Percentiles rank a stretch among this genome's conserved stretches.
phyloP scores from a whole-genome alignment of 148 eudicot genomes.

The Polygonum aviculare region DNA sequence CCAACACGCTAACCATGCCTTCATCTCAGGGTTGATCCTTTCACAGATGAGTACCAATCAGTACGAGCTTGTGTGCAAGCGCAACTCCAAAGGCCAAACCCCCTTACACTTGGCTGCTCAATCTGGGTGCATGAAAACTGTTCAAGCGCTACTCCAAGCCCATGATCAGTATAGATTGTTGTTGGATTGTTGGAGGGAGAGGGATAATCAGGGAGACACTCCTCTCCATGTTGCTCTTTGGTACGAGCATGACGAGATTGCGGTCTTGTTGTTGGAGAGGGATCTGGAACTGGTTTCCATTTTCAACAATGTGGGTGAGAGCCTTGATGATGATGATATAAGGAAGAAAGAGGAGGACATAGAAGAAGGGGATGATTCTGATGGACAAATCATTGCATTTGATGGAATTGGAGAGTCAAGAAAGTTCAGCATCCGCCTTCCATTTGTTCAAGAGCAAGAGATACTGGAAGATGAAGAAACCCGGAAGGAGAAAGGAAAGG shows the following conservation, averaged over 20 bases:
- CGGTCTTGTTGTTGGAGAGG: background rate
- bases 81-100: background rate
- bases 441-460: slow-evolving; percentile 27
- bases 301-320: background rate
- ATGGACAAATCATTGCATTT: slow-evolving; percentile 4
- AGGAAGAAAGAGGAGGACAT: slow-evolving; percentile 17
- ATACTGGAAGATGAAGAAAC: slow-evolving; percentile 57
- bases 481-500: slow-evolving; percentile 73
- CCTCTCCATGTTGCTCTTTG: background rate
- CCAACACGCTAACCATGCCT: background rate
- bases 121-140: background rate
- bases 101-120: background rate
- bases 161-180: background rate
- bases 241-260: background rate
- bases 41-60: background rate
- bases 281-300: background rate
- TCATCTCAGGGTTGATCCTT: background rate
- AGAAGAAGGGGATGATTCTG: slow-evolving; percentile 19
- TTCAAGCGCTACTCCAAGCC: background rate
- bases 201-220: background rate
- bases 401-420: slow-evolving; percentile 20
- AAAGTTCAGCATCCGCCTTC: slow-evolving; percentile 22
- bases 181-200: background rate
- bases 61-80: background rate
- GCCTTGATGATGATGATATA: slow-evolving; percentile 16